Evolutionary conservation across 352 stramenopile species (phyloP), one percentile per base, ranked within the genome.

Genomic region (Phytopythium kandeliae): DNA sequence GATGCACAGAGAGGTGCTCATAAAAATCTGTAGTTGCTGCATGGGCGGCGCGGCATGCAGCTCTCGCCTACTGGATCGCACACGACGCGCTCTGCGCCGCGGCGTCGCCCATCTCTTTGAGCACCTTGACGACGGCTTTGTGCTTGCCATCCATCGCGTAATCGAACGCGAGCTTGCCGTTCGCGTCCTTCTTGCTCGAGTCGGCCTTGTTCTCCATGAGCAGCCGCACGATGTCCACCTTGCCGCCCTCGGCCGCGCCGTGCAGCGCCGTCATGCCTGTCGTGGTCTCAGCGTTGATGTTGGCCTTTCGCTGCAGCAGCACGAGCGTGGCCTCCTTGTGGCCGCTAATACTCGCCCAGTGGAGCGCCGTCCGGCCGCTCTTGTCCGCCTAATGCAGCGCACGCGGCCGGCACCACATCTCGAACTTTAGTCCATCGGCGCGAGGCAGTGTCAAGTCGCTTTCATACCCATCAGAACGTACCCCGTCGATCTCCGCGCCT

Each of bases 91-190:
- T 92, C 67, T 91, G 78, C 19, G 83, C 81, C 21, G 83, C 81
- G 13, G 85, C 84, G 55, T 97, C 90, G 25, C 90, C 90, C 73
- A 96, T 92, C 65, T 97, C 89, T 74, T 96, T 96, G 56, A 96
- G 67, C 42, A 91, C 84, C 68, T 96, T 96, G 55, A 94, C 74
- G 25, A 96, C 85, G 38, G 83, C 79, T 57, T 94, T 97, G 71
- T 97, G 87, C 50, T 97, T 96, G 54, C 88, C 86, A 49, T 90
- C 86, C 69, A 96, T 92, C 24, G 90, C 89, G 51, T 96, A 89
- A 56, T 97, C 89, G 55, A 95, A 97, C 28, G 90, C 67, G 22
- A 93, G 85, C 59, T 97, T 97, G 21, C 82, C 90, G 48, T 94
- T 92, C 12, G 79, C 65, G 59, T 97, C 89, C 55, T 95, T 93